Conservation (phyloP, 2,329 filamentous ascomycete genomes). For the Erysiphe pulchra region DNA sequence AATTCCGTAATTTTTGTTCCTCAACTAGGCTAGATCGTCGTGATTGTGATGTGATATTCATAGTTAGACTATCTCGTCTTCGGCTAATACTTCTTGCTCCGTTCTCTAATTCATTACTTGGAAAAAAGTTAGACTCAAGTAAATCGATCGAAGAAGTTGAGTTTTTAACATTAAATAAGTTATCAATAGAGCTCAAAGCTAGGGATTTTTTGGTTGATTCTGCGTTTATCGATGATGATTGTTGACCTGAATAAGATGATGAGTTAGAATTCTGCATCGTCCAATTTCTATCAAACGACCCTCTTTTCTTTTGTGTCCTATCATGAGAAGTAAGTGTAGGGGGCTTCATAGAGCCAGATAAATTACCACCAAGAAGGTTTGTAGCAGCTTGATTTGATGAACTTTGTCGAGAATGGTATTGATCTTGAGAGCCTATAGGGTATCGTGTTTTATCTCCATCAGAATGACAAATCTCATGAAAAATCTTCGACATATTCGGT, state of each 20-base stretch:
- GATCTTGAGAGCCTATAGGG: constrained; percentile 57
- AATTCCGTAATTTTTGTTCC: constrained; percentile 41
- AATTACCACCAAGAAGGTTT: background rate
- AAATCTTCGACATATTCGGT: constrained; percentile 14
- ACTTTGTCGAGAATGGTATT: constrained; percentile 66
- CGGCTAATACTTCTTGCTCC: constrained; percentile 55
- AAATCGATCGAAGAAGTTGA: constrained; percentile 14
- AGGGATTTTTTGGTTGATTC: constrained; percentile 3
- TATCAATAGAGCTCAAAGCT: constrained; percentile 12
- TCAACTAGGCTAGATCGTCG: constrained; percentile 55
- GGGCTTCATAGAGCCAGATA: background rate
- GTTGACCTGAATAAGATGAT: constrained; percentile 8
- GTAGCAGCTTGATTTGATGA: constrained; percentile 19
- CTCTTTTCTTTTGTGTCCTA: constrained; percentile 30
- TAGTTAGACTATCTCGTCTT: constrained; percentile 42
- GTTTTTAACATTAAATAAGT: constrained; percentile 8
- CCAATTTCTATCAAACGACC: constrained; percentile 47
- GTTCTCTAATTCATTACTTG: constrained; percentile 59
- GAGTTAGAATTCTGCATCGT: constrained; percentile 24
- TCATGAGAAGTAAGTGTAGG: background rate
- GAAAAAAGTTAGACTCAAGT: constrained; percentile 71
- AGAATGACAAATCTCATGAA: constrained; percentile 16
- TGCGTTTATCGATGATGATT: constrained; percentile 8
- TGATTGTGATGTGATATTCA: constrained; percentile 27
- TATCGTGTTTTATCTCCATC: constrained; percentile 28